These are phyloP conservation scores for Pleurotus pulmonarius DNA, from an alignment of 768 basidiomycete species.

Conservation along the genomic window DNA sequence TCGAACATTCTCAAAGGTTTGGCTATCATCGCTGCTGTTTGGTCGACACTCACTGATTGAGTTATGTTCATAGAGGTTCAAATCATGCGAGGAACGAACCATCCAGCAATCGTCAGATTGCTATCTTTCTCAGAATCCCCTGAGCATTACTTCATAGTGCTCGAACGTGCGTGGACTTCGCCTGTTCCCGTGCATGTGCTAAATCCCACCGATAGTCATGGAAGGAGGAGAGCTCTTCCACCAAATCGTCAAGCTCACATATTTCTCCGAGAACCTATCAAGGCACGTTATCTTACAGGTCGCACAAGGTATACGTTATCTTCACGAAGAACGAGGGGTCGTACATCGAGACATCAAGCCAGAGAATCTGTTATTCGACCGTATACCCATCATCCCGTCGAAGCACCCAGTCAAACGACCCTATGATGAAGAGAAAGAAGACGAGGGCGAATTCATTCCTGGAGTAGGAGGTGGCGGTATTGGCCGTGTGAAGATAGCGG, in stretches of 20 bases:
- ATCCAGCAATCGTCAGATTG: conserved; percentile 91
- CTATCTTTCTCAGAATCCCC: conserved; percentile 87
- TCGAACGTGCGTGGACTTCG: conserved; percentile 67
- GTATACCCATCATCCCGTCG: conserved; percentile 89
- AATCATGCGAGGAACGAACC: conserved; percentile 94
- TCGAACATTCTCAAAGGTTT: conserved; percentile 94
- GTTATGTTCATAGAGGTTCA: conserved; percentile 73
- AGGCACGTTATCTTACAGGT: conserved; percentile 97
- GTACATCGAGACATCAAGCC: conserved; percentile 99
- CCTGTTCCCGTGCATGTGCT: conserved; percentile 12
- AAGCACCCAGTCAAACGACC: conserved; percentile 70
- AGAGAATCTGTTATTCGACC: conserved; percentile 92
- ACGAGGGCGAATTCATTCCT: conserved; percentile 93
- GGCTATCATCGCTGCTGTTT: conserved; percentile 9
- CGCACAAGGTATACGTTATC: conserved; percentile 87
- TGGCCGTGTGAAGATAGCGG: conserved; percentile 96
- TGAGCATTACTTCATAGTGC: conserved; percentile 91
- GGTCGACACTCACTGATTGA: conserved; percentile 3
- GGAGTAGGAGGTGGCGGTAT: conserved; percentile 96
- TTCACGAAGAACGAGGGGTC: conserved; percentile 97
- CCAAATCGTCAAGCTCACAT: conserved; percentile 98
- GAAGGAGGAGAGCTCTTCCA: conserved; percentile 98
- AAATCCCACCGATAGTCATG: conserved; percentile 60
- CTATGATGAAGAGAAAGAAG: conserved; percentile 98
- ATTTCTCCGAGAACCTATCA: conserved; percentile 96